phyloP scores from a whole-genome alignment of 768 basidiomycete genomes.

The Leccinum imitatum region DNA sequence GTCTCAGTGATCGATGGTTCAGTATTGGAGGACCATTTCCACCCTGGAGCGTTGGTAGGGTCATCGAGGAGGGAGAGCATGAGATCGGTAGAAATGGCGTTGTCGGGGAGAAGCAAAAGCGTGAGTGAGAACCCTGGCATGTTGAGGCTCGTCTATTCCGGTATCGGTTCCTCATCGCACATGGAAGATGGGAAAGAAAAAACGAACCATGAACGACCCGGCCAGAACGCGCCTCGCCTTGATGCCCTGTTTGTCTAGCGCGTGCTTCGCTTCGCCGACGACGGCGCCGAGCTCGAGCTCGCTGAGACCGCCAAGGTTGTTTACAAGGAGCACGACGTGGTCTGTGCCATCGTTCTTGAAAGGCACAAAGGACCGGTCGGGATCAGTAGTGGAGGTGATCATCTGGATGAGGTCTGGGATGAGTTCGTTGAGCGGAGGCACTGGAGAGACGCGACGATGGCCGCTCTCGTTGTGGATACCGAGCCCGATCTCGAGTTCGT shows the following conservation, averaged over 20 bases:
- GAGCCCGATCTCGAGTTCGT: conserved; percentile 86
- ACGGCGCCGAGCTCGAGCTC: conserved; percentile 78
- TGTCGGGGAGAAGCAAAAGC: conserved; percentile 67
- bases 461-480: conserved; percentile 93
- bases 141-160: conserved; percentile 74
- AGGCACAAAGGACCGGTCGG: conserved; percentile 74
- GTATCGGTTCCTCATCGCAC: background rate
- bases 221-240: conserved; percentile 61
- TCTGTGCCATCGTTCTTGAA: conserved; percentile 64
- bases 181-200: background rate
- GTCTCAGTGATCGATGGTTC: conserved; percentile 35
- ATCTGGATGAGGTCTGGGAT: conserved; percentile 68
- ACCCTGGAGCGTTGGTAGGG: conserved; percentile 69
- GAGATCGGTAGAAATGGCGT: conserved; percentile 37
- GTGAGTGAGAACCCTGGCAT: conserved; percentile 93
- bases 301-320: conserved; percentile 85
- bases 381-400: conserved; percentile 69
- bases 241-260: conserved; percentile 56
- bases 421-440: conserved; percentile 69
- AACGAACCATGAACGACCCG: conserved; percentile 83
- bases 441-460: conserved; percentile 61
- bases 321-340: conserved; percentile 75
- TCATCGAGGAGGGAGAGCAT: conserved; percentile 73
- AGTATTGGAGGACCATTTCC: conserved; percentile 70
- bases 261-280: conserved; percentile 56